phyloP scores from a whole-genome alignment of 2,329 filamentous ascomycete genomes.

The Pestalotiopsis sp. region DNA sequence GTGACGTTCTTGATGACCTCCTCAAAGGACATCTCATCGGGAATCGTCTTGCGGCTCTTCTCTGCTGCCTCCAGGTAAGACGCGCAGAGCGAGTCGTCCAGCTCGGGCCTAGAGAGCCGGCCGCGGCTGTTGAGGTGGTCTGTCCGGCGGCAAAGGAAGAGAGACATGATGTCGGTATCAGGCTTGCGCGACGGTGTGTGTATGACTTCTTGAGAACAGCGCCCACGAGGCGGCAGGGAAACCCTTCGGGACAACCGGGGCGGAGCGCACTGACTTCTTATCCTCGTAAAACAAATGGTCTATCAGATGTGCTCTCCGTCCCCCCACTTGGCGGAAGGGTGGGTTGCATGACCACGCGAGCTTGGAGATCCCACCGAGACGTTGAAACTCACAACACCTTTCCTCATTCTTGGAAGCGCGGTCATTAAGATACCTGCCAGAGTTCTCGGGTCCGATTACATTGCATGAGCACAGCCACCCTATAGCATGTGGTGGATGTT shows the following conservation, averaged over 20 bases:
- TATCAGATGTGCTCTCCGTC: not conserved
- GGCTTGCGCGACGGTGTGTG: not conserved
- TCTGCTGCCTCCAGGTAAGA: slow-evolving; percentile 22
- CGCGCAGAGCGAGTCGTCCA: slow-evolving; percentile 20
- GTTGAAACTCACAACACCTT: not conserved
- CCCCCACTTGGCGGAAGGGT: not conserved
- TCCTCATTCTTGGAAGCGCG: not conserved
- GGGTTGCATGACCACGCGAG: not conserved
- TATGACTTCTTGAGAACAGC: not conserved
- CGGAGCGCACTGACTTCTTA: not conserved
- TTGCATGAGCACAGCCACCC: not conserved
- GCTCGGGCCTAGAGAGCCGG: slow-evolving; percentile 15
- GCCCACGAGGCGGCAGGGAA: not conserved
- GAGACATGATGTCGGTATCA: slow-evolving; percentile 13
- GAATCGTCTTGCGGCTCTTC: slow-evolving; percentile 23
- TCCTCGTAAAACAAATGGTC: not conserved
- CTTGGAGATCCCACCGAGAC: not conserved
- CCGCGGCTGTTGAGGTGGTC: slow-evolving; percentile 18
- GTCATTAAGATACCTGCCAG: not conserved
- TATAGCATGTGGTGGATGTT: not conserved
- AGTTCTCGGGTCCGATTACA: not conserved
- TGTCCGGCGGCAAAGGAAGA: slow-evolving; percentile 16
- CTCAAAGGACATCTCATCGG: slow-evolving; percentile 29
- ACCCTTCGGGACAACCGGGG: not conserved
- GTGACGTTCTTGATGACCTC: slow-evolving; percentile 35